phyloP scores from a whole-genome alignment of 306 rosid species.

The Parietaria judaica region DNA sequence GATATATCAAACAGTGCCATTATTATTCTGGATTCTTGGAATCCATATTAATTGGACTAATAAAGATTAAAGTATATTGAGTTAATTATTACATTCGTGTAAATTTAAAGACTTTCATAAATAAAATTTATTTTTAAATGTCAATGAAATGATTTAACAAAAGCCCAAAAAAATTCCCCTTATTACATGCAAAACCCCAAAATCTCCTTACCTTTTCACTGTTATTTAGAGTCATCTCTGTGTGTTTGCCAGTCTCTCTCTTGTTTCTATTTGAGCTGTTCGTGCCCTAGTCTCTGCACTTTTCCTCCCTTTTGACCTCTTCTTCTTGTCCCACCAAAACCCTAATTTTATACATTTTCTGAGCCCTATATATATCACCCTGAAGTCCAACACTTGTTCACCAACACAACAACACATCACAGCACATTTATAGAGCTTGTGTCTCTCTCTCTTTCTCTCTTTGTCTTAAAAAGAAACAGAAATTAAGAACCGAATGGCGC shows the following conservation, averaged over 20 bases:
- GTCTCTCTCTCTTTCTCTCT: not conserved
- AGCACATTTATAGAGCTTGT: not conserved
- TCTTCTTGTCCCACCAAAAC: not conserved
- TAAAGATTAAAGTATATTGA: too few relatives aligned
- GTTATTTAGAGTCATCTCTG: conserved; percentile 18
- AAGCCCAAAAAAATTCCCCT: conserved; percentile 6
- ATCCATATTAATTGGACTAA: too few relatives aligned
- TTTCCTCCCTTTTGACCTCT: conserved; percentile 4
- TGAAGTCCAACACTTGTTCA: not conserved
- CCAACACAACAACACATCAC: conserved; percentile 1
- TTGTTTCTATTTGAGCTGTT: not conserved
- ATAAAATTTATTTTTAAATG: not conserved
- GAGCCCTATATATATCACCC: conserved; percentile 15
- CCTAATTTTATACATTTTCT: not conserved
- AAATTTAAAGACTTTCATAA: not conserved
- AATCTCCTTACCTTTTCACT: conserved; percentile 18
- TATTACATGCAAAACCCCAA: not conserved
- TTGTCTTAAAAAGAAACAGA: not conserved
- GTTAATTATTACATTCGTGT: not conserved
- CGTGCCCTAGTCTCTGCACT: not conserved
- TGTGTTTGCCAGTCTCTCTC: not conserved
- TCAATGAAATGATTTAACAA: conserved; percentile 30
- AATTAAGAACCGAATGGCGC: conserved; percentile 38
- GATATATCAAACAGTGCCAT: too few relatives aligned
- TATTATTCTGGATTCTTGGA: too few relatives aligned